Conservation (phyloP, 1,284 basidiomycete species). For the Rhizoctonia solani region DNA sequence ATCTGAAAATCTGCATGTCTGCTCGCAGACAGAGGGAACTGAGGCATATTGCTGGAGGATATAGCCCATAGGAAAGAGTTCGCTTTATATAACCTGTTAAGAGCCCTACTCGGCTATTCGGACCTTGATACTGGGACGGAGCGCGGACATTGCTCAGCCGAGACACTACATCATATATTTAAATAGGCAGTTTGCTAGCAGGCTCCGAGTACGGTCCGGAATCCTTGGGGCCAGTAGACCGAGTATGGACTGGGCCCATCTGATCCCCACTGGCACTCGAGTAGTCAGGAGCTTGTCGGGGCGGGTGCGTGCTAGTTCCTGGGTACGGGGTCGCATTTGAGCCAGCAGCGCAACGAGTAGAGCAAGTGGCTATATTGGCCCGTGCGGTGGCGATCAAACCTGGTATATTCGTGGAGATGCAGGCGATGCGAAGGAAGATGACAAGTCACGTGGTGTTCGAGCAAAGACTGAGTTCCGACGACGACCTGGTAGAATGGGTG, state of each 20-base stretch:
- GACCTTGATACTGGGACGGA: too few species aligned
- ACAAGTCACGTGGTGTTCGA: slow-evolving; percentile 16
- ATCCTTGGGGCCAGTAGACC: too few species aligned
- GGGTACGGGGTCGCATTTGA: background rate
- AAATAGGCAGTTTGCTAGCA: too few species aligned
- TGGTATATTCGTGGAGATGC: background rate
- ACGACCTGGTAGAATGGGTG: slow-evolving; percentile 19
- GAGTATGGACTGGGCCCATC: too few species aligned
- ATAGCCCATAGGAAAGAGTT: too few species aligned
- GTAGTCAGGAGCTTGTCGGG: too few species aligned
- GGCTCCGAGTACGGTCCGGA: background rate
- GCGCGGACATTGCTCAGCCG: background rate
- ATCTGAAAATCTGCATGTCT: slow-evolving; percentile 1
- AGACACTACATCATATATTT: background rate
- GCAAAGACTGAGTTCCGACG: background rate
- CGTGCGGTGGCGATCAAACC: background rate
- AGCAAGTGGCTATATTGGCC: slow-evolving; percentile 19
- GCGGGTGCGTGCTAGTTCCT: background rate
- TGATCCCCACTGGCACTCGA: too few species aligned
- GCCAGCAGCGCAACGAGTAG: background rate
- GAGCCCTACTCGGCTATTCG: too few species aligned
- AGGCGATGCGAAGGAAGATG: too few species aligned
- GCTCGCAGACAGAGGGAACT: slow-evolving; percentile 28
- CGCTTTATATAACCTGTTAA: too few species aligned
- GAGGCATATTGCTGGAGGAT: slow-evolving; percentile 10